Evolutionary conservation across 352 stramenopile genomes (phyloP).

Genomic region (Phytopythium sindhum): DNA sequence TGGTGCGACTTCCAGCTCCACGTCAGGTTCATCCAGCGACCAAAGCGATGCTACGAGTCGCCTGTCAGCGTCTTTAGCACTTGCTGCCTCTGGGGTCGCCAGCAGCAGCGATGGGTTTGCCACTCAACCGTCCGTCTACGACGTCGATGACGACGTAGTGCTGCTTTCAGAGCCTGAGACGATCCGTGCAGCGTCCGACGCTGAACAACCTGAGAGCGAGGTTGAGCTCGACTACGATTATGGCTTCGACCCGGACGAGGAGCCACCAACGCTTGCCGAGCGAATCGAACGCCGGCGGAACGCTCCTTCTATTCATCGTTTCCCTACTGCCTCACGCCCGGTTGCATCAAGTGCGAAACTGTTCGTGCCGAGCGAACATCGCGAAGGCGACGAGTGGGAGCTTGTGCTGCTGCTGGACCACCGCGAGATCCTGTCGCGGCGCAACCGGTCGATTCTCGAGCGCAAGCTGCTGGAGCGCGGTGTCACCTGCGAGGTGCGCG

Average conservation of each 20-base stretch:
- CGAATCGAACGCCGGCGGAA: constrained; percentile 4
- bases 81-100: neutral
- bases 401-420: constrained; percentile 82
- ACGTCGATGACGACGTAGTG: neutral
- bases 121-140: neutral
- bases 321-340: too few relatives aligned
- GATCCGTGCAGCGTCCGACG: neutral
- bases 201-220: neutral
- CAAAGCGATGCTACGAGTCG: neutral
- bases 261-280: constrained; percentile 7
- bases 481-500: constrained; percentile 80
- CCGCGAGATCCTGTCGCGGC: constrained; percentile 69
- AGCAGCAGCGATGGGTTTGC: neutral
- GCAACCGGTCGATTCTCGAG: constrained; percentile 72
- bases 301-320: neutral
- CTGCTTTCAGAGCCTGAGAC: constrained; percentile 3
- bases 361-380: neutral
- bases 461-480: constrained; percentile 73
- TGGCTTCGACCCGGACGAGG: constrained; percentile 7
- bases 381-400: constrained; percentile 60
- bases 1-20: neutral
- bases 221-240: neutral
- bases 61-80: neutral
- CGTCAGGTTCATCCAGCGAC: neutral
- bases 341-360: neutral